Base-by-base conservation (phyloP, 1,139 yeast genomes). In the Blastobotrys illinoisensis region DNA sequence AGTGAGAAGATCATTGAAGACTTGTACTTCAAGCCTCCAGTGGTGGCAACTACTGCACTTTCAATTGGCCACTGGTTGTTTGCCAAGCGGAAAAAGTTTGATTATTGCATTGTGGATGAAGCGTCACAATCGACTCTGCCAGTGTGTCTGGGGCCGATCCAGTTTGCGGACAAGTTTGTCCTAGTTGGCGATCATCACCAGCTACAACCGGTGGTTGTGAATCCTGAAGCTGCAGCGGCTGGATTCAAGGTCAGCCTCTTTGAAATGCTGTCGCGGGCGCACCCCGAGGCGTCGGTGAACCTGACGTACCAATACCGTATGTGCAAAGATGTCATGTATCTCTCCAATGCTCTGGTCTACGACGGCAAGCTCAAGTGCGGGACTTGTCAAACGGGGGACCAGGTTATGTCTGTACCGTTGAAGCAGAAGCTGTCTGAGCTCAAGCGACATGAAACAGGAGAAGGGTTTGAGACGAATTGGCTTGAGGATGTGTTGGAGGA, bases 81-180 rank as follows among this genome's bases (percentile, higher is more conserved):
- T 69, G 73, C 75, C 50, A 73, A 86, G 50, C 72, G 80, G 32
- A 32, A 32, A 6, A 76, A 74, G 19, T 93, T 93, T 70, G 99
- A 93, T 66, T 91, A 88, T 67, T 95, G 98, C 66, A 91, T 93
- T 48, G 80, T 95, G 48, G 99, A 93, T 68, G 99, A 93, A 67
- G 98, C 99, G 0, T 90, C 98, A 0, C 99, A 93, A 66, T 88
- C 91, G 0, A 85, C 97, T 0, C 76, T 93, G 74, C 99, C 99
- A 0, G 79, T 88, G 3, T 87, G 95, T 62, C 70, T 93, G 26
- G 99, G 99, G 0, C 98, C 99, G 0, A 68, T 93, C 47, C 71
- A 91, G 40, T 81, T 80, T 58, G 85, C 93, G 40, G 84, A 86
- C 48, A 86, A 80, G 68, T 93, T 93, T 66, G 78, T 95, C 1